Base-by-base conservation (phyloP, 257 asterid genomes). In the Paulownia fortunei region DNA sequence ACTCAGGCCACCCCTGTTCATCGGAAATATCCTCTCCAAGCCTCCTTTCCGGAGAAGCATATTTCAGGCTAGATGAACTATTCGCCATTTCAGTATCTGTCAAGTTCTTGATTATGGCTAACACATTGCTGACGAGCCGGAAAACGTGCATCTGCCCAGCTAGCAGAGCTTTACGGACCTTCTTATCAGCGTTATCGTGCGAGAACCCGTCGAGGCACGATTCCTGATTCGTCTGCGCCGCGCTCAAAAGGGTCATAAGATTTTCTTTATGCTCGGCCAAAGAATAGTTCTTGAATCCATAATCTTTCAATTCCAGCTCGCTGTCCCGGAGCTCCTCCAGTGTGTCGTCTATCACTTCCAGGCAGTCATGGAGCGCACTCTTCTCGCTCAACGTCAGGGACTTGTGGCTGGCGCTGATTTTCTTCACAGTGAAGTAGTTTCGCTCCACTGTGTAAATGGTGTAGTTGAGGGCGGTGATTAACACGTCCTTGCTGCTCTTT, bases 181-280 rank as follows among this genome's bases (percentile, higher is more conserved):
- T 61, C 80, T 76, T 80, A 24, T 88, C 92, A 9, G 92, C 92
- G 0, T n/a, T 54, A 9, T 82, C 89, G 47, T 89, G 89, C 1
- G 94, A 89, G 76, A 90, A 90, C 0, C 95, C 95, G 37, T 90
- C 95, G 13, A 90, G 84, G 74, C 93, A 90, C 3, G 91, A 76
- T 4, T 88, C 90, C 39, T 88, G 95, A 59, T 90, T 90, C 8
- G 95, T 86, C 74, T 88, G 89, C 18, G 91, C 91, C 2, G 95
- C 88, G 74, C 95, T 90, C 11, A 90, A 67, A 0, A 88, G 77
- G 0, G 90, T 85, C 11, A 83, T 27, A 0, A 90, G 79, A 0
- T 37, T 76, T 23, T 88, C 90, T 2, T 81, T 87, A 10, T 85
- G 89, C 2, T 59, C 80, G 9, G 79, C 46, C 46, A 85, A 7